Base-by-base conservation (phyloP, 2,329 filamentous ascomycete species). In the Hymenoscyphus fraxineus region DNA sequence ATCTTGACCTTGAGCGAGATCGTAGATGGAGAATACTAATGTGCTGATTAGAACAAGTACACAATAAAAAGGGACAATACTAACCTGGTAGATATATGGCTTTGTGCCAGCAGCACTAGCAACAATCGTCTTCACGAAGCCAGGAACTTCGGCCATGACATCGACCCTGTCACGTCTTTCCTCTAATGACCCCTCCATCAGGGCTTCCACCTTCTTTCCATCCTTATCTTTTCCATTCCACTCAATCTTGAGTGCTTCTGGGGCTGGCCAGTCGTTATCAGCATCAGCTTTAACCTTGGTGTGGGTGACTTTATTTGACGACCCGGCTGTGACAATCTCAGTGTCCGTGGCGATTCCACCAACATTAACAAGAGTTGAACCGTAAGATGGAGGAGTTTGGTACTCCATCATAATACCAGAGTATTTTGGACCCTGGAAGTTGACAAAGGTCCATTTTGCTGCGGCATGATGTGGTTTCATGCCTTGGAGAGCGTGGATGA, bases 381-480 rank as follows among this genome's bases (percentile, higher is more conserved):
- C 95, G 75, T 99, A 99, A 4, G 94, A 97, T 3, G 91, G 87
- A 35, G 95, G 96, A 0, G 95, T 99, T 44, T 88, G 96, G 78
- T 88, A 99, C 78, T 98, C 91, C 95, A 99, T 99, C 81, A 98
- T 82, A 69, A 96, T 80, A 35, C 93, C 94, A 35, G 93, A 95
- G 80, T 92, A 90, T 22, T 83, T 92, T 27, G 92, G 89, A 15
- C 91, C 89, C 76, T 98, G 93, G 81, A 97, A 97, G 79, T 93
- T 87, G 78, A 86, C 83, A 80, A 97, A 99, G 79, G 95, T 97
- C 95, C 95, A 99, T 68, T 85, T 87, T 38, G 91, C 88, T 67
- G 94, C 93, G 65, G 93, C 91, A 76, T 99, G 96, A 78, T 99
- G 95, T 51, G 95, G 95, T 84, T 99, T 99, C 94, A 98, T 98